Conservation (phyloP, 805 yeast species). For the Wickerhamiella nectarea region DNA sequence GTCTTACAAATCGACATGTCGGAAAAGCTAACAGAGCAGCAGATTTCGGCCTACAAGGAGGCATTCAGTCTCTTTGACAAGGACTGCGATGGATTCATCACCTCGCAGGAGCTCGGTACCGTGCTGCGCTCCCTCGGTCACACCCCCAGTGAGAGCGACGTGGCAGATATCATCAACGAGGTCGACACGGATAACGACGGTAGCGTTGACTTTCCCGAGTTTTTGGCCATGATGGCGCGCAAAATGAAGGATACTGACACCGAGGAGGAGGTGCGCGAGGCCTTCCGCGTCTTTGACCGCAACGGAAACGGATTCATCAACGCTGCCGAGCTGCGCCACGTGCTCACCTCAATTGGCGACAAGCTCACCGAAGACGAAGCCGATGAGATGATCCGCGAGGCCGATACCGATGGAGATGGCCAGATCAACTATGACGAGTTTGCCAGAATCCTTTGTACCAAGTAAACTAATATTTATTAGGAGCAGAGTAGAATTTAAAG, state of each 20-base stretch:
- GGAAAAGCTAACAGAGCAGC: constrained; percentile 85
- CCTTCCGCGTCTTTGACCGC: constrained; percentile 90
- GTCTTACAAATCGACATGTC: constrained; percentile 30
- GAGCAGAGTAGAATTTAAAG: no score
- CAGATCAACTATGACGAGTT: constrained; percentile 95
- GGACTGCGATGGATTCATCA: constrained; percentile 89
- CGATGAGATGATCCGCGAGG: constrained; percentile 92
- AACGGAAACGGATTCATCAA: constrained; percentile 94
- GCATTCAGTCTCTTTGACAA: constrained; percentile 95
- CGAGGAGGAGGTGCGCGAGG: constrained; percentile 94
- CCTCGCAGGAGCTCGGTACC: constrained; percentile 89
- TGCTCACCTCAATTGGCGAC: constrained; percentile 94
- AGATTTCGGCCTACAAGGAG: constrained; percentile 92
- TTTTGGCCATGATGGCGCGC: constrained; percentile 74
- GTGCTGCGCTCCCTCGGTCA: constrained; percentile 99
- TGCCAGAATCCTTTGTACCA: constrained; percentile 54
- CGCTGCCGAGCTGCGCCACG: constrained; percentile 93
- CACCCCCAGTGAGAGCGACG: constrained; percentile 91
- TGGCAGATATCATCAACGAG: constrained; percentile 93
- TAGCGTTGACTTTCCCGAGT: constrained; percentile 67
- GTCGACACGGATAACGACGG: constrained; percentile 95
- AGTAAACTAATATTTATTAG: constrained; percentile 8
- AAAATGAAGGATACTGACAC: constrained; percentile 94
- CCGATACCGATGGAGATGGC: constrained; percentile 83
- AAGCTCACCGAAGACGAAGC: constrained; percentile 93